Conservation (phyloP, 1,284 basidiomycete genomes). For the Marasmius fiardii region DNA sequence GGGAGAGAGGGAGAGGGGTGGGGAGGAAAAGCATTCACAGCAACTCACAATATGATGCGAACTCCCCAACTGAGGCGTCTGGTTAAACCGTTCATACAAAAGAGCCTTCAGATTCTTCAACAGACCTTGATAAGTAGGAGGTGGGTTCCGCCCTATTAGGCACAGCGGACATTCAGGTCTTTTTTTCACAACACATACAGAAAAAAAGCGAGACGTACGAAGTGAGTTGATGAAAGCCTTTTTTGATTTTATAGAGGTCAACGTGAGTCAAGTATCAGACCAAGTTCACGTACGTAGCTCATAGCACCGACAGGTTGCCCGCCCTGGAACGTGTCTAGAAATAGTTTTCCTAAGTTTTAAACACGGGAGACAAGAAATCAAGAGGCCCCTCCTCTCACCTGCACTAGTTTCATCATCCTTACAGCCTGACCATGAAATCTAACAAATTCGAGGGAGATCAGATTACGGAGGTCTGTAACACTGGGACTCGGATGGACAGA, state of each 20-base stretch:
- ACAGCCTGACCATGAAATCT: conserved; percentile 73
- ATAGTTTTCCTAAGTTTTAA: too few species aligned
- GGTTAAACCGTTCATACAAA: conserved; percentile 62
- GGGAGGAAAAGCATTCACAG: too few species aligned
- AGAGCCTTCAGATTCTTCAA: conserved; percentile 59
- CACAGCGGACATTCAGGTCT: neutral
- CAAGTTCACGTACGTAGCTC: conserved; percentile 47
- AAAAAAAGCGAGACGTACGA: conserved; percentile 30
- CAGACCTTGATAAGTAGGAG: conserved; percentile 74
- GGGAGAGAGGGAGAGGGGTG: too few species aligned
- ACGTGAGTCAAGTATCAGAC: neutral
- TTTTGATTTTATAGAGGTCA: neutral
- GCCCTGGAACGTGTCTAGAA: conserved; percentile 44
- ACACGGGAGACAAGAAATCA: too few species aligned
- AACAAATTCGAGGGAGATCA: too few species aligned
- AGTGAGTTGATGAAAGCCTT: conserved; percentile 71
- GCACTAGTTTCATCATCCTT: conserved; percentile 75
- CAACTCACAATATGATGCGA: conserved; percentile 66
- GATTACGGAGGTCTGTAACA: too few species aligned
- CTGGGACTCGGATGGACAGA: neutral
- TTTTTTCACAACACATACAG: neutral
- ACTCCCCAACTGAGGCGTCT: conserved; percentile 78
- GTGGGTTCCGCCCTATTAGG: conserved; percentile 54
- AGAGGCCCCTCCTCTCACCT: too few species aligned
- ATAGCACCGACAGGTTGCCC: conserved; percentile 68